Evolutionary conservation across 768 basidiomycete genomes (phyloP), one percentile per base, ranked within the genome.

Genomic region (Collybia sp.): DNA sequence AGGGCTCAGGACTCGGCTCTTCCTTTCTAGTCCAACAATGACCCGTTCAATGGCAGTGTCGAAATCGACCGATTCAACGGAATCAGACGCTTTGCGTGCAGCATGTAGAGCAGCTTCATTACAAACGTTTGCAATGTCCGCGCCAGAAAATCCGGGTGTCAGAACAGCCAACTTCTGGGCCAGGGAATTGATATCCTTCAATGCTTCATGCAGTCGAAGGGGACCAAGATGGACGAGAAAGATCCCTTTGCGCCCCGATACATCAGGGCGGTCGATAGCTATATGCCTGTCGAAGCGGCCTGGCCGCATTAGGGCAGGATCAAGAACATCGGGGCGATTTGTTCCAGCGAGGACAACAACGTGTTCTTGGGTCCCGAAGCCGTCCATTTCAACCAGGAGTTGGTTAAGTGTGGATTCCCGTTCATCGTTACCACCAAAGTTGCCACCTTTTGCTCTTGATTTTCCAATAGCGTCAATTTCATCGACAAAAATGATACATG

Each of bases 401-500:
- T 99, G 95, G 63, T 98, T 98, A 48, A 99, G 79, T 20, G 96
- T 99, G 1, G 89, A 90, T 67, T 99, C 96, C 25, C 96, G 83
- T 65, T 99, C 96, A 61, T 98, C 95, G 66, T 98, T 97, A 5
- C 95, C 92, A 31, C 77, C 83, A 43, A 79, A 67, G 48, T 65
- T 70, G 30, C 95, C 93, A 43, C 91, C 82, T 52, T 79, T 82
- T 18, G 87, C 87, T 59, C 96, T 80, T 13, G 91, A 77, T 69
- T 97, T 98, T 46, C 96, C 96, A 56, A 99, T 98, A 43, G 96
- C 96, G 63, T 99, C 96, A 52, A 99, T 99, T 70, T 99, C 96
- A 65, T 99, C 96, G 52, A 99, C 81, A 68, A 99, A 99, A 62
- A 99, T 90, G 74, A 99, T 99, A 61, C 92, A 94, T 0, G 96